A percentile compares a stretch with the other conserved stretches of the same genome.
Conservation (phyloP, 345 rosid species). For the Dovyalis caffra region DNA sequence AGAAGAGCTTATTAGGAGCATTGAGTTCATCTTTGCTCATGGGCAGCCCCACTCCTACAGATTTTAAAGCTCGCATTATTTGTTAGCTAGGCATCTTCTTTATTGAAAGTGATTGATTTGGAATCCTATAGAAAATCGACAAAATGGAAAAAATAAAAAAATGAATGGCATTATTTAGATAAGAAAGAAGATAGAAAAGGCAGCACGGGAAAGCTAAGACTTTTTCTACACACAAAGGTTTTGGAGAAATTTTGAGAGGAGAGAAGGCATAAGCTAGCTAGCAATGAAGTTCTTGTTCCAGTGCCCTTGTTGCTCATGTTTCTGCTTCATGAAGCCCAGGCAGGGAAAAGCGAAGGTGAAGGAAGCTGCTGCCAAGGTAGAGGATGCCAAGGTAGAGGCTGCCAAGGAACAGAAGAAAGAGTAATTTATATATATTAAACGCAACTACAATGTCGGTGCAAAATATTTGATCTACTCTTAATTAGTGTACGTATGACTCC, state of each 20-base stretch:
- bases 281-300: conserved; percentile 88
- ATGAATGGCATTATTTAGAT: not conserved
- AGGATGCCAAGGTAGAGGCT: not conserved
- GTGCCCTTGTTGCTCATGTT: conserved; percentile 83
- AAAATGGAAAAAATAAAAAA: not conserved
- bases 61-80: conserved; percentile 30
- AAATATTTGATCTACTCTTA: not conserved
- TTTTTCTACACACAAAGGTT: conserved; percentile 1
- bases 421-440: not conserved
- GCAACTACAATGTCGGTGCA: not conserved
- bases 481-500: not conserved
- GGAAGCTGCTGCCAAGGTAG: conserved; percentile 20
- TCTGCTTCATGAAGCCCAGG: conserved; percentile 84
- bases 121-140: conserved; percentile 41
- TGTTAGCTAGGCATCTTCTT: conserved; percentile 30
- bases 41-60: conserved; percentile 14
- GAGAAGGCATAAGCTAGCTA: conserved; percentile 17
- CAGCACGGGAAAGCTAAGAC: not conserved
- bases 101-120: conserved; percentile 53
- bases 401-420: conserved; percentile 39
- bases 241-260: not conserved
- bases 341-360: conserved; percentile 55
- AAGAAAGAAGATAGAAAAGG: conserved; percentile 14
- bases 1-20: not conserved
- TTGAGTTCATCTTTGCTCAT: conserved; percentile 12